Base-by-base conservation (phyloP, 495 filamentous ascomycete genomes). In the Lasiosphaeria ovina region DNA sequence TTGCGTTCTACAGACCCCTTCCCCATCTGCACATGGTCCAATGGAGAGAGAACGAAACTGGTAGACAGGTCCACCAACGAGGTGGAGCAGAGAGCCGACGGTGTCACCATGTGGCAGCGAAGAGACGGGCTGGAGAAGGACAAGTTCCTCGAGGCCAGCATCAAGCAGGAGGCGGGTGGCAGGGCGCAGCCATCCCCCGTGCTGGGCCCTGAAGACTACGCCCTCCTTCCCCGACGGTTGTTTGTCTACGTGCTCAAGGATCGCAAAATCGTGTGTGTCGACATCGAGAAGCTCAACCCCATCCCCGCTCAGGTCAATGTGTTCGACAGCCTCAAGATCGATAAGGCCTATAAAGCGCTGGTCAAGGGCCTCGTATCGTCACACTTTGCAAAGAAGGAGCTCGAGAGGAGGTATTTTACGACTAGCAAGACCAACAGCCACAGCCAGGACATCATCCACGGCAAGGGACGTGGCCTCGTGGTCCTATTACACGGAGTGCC, bases 381-480 rank as follows among this genome's bases (percentile, higher is more conserved):
- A 3, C 75, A 77, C 52, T 76, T 76, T 49, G 69, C 74, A 40
- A 69, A 69, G 49, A 72, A 74, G 64, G 47, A 24, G n/a, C 56
- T 69, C 4, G 70, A 76, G 58, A 71, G 69, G 0, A 71, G 68
- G 61, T 4, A 14, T n/a, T n/a, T n/a, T n/a, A n/a, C n/a, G n/a
- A n/a, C n/a, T n/a, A n/a, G n/a, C 17, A 67, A 67, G 14, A 62
- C 68, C 0, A 16, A 12, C 17, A 16, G 35, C 9, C n/a, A 12
- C 34, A 89, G 91, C 64, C 89, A 92, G 70, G 81, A 85, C 59
- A 61, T 84, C 1, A 78, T 83, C 49, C 68, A 72, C 57, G 78
- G 79, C 54, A 85, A 86, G 64, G 86, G 85, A 8, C 74, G 73
- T 7, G 84, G 84, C 1, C 67, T 87, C 0, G 75, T 85, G 6